Conservation (phyloP, 108 stramenopile genomes). For the Nitzschia palea region DNA sequence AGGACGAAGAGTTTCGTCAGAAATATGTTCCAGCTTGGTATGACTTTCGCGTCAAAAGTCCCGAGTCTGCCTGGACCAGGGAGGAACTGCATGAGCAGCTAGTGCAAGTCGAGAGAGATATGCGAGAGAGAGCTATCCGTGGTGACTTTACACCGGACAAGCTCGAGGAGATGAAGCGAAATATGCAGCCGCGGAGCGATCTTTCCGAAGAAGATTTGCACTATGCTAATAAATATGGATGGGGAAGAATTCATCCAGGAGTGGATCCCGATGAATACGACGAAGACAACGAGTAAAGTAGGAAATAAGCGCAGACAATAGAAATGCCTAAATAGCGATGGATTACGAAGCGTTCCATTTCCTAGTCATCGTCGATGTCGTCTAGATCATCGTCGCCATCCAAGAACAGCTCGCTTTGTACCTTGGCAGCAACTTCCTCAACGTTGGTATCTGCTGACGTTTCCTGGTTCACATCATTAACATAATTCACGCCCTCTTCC, state of each 20-base stretch:
- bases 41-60: slow-evolving; percentile 74
- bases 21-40: slow-evolving; percentile 82
- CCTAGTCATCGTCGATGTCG: slow-evolving; percentile 75
- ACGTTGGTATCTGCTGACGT: slow-evolving; percentile 23
- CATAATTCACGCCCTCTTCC: slow-evolving; percentile 36
- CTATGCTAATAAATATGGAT: slow-evolving; percentile 56
- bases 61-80: slow-evolving; percentile 70
- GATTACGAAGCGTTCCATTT: background rate
- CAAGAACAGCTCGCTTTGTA: slow-evolving; percentile 75
- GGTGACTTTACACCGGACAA: slow-evolving; percentile 85
- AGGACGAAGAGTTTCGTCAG: slow-evolving; percentile 72
- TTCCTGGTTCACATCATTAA: slow-evolving; percentile 13
- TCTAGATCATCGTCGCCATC: slow-evolving; percentile 87
- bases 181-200: slow-evolving; percentile 37
- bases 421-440: slow-evolving; percentile 65
- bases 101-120: slow-evolving; percentile 48
- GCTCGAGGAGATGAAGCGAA: slow-evolving; percentile 60
- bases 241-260: slow-evolving; percentile 76
- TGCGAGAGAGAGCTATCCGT: slow-evolving; percentile 63
- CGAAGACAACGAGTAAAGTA: slow-evolving; percentile 36
- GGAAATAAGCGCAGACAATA: background rate
- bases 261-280: slow-evolving; percentile 61
- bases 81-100: slow-evolving; percentile 77
- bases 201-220: slow-evolving; percentile 28
- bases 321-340: background rate